Evolutionary conservation across 306 rosid genomes (phyloP).

Genomic region (Cicer judaicum): DNA sequence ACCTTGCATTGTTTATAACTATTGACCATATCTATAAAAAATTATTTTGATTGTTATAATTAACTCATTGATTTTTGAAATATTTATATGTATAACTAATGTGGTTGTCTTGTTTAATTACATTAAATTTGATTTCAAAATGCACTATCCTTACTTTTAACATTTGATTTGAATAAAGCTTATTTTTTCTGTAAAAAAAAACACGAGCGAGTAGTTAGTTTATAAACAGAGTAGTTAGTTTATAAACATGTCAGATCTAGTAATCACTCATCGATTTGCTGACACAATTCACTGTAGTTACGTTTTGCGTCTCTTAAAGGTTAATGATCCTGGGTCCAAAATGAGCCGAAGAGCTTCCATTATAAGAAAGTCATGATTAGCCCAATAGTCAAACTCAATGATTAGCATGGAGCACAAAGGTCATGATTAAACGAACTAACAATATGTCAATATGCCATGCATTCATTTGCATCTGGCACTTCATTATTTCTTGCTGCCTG

Average conservation of each 20-base stretch:
- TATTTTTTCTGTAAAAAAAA: too few relatives aligned
- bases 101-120: too few relatives aligned
- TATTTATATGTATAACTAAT: too few relatives aligned
- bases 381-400: background rate
- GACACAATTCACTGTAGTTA: background rate
- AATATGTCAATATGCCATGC: background rate
- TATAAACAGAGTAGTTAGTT: too few relatives aligned
- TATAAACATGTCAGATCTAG: background rate
- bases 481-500: constrained; percentile 16
- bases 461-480: background rate
- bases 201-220: too few relatives aligned
- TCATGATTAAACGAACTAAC: constrained; percentile 21
- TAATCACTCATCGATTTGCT: background rate
- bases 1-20: too few relatives aligned
- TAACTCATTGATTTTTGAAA: too few relatives aligned
- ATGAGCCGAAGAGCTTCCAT: background rate
- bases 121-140: too few relatives aligned
- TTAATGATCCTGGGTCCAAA: constrained; percentile 7
- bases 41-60: too few relatives aligned
- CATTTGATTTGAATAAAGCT: too few relatives aligned
- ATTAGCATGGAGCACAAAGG: background rate
- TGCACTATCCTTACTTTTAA: too few relatives aligned
- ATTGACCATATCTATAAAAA: too few relatives aligned
- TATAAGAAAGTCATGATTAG: constrained; percentile 16
- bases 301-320: background rate